Evolutionary conservation across 495 filamentous ascomycete genomes (phyloP).

Genomic region (Baudoinia panamericana): DNA sequence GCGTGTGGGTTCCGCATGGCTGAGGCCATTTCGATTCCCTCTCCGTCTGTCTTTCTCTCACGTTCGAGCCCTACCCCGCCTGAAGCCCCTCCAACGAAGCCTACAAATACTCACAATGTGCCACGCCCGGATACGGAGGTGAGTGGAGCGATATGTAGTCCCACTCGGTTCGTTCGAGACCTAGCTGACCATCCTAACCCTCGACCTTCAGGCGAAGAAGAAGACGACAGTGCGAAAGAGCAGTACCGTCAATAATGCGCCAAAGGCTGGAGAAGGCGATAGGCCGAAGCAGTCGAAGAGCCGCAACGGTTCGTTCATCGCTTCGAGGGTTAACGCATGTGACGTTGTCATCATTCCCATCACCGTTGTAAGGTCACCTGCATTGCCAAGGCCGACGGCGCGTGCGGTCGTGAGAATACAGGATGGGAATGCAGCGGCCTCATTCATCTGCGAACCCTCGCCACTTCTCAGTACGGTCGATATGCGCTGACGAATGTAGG

Average conservation of each 20-base stretch:
- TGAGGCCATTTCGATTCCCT: constrained; percentile 51
- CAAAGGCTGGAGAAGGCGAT: constrained; percentile 19
- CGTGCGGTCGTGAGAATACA: neutral
- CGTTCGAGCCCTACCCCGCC: constrained; percentile 26
- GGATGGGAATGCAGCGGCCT: too few species aligned
- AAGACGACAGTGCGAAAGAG: constrained; percentile 12
- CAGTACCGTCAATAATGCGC: constrained; percentile 5
- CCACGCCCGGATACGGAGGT: constrained; percentile 2
- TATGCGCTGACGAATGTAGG: constrained; percentile 34
- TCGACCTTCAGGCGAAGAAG: too few species aligned
- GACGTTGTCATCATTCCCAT: too few species aligned
- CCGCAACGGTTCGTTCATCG: constrained; percentile 54
- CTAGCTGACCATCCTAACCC: too few species aligned
- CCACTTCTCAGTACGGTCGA: neutral
- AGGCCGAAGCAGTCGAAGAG: constrained; percentile 75
- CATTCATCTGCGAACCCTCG: too few species aligned
- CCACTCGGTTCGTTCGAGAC: too few species aligned
- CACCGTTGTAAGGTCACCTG: too few species aligned
- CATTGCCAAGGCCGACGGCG: too few species aligned
- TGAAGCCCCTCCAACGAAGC: constrained; percentile 21
- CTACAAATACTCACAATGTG: constrained; percentile 12
- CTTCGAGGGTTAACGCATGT: constrained; percentile 1
- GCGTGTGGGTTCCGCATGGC: constrained; percentile 25
- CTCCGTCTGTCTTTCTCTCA: constrained; percentile 47
- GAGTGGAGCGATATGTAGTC: too few species aligned